These are phyloP conservation scores for Gloeopeniophorella convolvens DNA, from an alignment of 768 basidiomycete genomes.

Conservation along the genomic window DNA sequence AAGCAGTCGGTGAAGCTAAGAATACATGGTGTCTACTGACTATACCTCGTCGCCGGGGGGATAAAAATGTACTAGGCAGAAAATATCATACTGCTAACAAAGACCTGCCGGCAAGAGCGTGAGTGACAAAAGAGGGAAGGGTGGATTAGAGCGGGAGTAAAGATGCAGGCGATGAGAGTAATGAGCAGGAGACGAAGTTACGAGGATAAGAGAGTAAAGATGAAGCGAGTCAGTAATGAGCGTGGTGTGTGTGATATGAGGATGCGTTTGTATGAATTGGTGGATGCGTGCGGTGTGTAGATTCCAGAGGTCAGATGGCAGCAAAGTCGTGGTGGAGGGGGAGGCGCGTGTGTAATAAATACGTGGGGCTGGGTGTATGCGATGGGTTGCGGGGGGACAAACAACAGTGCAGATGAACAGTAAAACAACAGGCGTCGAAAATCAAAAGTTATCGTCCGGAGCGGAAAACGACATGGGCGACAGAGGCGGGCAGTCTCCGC, in stretches of 20 bases:
- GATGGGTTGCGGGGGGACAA: constrained; percentile 15
- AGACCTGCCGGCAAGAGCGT: constrained; percentile 17
- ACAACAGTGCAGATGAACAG: constrained; percentile 20
- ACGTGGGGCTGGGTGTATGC: constrained; percentile 18
- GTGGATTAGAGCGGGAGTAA: constrained; percentile 14
- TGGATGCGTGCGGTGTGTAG: constrained; percentile 11
- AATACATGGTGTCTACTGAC: constrained; percentile 28
- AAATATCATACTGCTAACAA: constrained; percentile 17
- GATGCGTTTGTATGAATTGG: constrained; percentile 13
- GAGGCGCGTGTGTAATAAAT: constrained; percentile 16
- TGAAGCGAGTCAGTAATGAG: constrained; percentile 11
- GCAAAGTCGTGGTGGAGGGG: constrained; percentile 10
- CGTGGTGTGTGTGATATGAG: constrained; percentile 6
- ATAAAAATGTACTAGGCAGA: constrained; percentile 16
- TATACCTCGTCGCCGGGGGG: constrained; percentile 16
- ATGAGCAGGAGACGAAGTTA: constrained; percentile 5
- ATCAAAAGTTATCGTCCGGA: constrained; percentile 34
- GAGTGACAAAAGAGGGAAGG: constrained; percentile 11
- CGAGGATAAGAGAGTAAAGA: constrained; percentile 4
- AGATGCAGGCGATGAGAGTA: constrained; percentile 12
- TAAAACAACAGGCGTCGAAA: constrained; percentile 13
- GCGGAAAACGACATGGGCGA: constrained; percentile 69
- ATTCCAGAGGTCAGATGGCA: constrained; percentile 20
- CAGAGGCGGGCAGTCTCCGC: constrained; percentile 63
- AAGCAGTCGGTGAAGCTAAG: constrained; percentile 19